phyloP scores from a whole-genome alignment of 768 basidiomycete species.

The Podaxis mareebaensis region DNA sequence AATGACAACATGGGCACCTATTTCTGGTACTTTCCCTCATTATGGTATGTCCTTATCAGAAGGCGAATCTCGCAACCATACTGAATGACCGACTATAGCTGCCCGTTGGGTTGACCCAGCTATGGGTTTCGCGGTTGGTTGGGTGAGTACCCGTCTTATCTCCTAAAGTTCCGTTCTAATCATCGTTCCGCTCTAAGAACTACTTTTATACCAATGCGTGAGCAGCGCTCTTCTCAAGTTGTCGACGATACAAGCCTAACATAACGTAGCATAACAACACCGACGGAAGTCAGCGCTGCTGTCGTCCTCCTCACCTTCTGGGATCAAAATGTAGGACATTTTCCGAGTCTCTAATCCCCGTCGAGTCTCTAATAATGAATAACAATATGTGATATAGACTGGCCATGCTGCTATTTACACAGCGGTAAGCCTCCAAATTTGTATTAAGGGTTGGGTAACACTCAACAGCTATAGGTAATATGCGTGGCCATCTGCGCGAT shows the following conservation, averaged over 20 bases:
- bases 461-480: constrained; percentile 35
- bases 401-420: constrained; percentile 58
- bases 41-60: constrained; percentile 42
- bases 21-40: constrained; percentile 78
- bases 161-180: constrained; percentile 4
- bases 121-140: constrained; percentile 57
- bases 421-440: constrained; percentile 29
- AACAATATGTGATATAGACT: constrained; percentile 28
- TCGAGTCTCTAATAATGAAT: too few relatives aligned
- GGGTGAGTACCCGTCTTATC: constrained; percentile 37
- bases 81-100: constrained; percentile 29
- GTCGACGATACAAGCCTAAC: background rate
- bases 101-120: constrained; percentile 61
- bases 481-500: constrained; percentile 56
- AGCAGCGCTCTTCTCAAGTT: constrained; percentile 15
- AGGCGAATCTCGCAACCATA: background rate
- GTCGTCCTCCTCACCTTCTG: constrained; percentile 72
- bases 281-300: constrained; percentile 76
- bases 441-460: background rate
- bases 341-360: background rate
- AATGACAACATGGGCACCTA: constrained; percentile 79
- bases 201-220: constrained; percentile 46
- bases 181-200: constrained; percentile 27
- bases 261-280: constrained; percentile 52
- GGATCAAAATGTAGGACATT: constrained; percentile 53